phyloP scores from a whole-genome alignment of 2,329 filamentous ascomycete species.

The Scopulariopsis brevicaulis region DNA sequence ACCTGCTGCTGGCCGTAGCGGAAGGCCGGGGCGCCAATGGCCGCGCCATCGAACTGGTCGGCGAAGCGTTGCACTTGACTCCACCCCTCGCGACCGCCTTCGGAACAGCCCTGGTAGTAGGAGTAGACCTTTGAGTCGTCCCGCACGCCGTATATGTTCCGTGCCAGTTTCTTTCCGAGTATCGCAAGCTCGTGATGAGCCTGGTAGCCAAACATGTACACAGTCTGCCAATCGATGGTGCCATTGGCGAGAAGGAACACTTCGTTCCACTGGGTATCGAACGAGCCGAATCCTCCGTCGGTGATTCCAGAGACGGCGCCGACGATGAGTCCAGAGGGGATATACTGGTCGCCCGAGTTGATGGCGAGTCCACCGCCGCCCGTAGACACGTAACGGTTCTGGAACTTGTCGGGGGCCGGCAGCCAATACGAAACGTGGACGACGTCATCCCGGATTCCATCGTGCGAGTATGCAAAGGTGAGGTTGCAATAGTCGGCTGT shows the following conservation, averaged over 20 bases:
- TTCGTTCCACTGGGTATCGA: slow-evolving; percentile 22
- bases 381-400: slow-evolving; percentile 31
- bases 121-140: slow-evolving; percentile 25
- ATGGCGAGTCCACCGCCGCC: slow-evolving; percentile 31
- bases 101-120: slow-evolving; percentile 39
- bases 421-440: slow-evolving; percentile 19
- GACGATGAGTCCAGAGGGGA: slow-evolving; percentile 13
- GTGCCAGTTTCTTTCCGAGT: slow-evolving; percentile 30
- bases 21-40: slow-evolving; percentile 33
- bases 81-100: slow-evolving; percentile 37
- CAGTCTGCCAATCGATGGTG: slow-evolving; percentile 35
- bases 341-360: slow-evolving; percentile 14
- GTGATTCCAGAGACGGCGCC: slow-evolving; percentile 27
- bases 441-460: slow-evolving; percentile 18
- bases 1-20: slow-evolving; percentile 29
- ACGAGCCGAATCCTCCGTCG: slow-evolving; percentile 30
- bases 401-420: slow-evolving; percentile 22
- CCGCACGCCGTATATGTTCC: slow-evolving; percentile 21
- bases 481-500: slow-evolving; percentile 21
- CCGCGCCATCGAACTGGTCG: slow-evolving; percentile 29
- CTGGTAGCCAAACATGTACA: slow-evolving; percentile 38
- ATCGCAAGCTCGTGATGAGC: slow-evolving; percentile 34
- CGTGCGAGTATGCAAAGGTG: slow-evolving; percentile 21
- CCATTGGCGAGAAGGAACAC: slow-evolving; percentile 34
- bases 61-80: slow-evolving; percentile 26